Evolutionary conservation across 176 grass and related monocot species (phyloP).

Genomic region (Echinochloa phyllopogon): DNA sequence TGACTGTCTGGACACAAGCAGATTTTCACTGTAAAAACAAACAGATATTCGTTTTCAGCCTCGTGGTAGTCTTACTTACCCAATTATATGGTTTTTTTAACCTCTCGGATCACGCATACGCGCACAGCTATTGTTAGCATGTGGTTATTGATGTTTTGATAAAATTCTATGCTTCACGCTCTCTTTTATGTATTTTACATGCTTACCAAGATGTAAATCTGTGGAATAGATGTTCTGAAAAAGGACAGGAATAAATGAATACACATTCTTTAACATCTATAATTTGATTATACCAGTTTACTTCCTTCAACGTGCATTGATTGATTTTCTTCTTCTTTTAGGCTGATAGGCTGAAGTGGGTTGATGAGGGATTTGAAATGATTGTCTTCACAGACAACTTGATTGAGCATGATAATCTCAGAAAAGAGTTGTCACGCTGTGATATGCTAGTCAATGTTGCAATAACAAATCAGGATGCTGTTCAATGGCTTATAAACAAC

Average conservation of each 20-base stretch:
- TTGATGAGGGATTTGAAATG: conserved; percentile 89
- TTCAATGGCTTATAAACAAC: conserved; percentile 63
- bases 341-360: conserved; percentile 87
- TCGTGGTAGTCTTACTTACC: neutral
- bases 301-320: neutral
- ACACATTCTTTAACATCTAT: neutral
- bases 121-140: neutral
- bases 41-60: neutral
- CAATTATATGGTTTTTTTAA: neutral
- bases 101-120: neutral
- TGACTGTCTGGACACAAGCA: neutral
- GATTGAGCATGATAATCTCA: conserved; percentile 41
- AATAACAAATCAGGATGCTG: conserved; percentile 53
- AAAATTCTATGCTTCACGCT: neutral
- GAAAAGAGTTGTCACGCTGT: conserved; percentile 53
- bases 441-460: conserved; percentile 83
- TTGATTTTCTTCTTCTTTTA: conserved; percentile 45
- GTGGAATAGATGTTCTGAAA: neutral
- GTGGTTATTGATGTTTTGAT: neutral
- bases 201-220: neutral
- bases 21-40: neutral
- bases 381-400: conserved; percentile 69
- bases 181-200: conserved; percentile 6
- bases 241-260: neutral
- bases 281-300: conserved; percentile 23